These are phyloP conservation scores for Nicotiana benthamiana DNA, from an alignment of 257 asterid genomes.

Conservation along the genomic window DNA sequence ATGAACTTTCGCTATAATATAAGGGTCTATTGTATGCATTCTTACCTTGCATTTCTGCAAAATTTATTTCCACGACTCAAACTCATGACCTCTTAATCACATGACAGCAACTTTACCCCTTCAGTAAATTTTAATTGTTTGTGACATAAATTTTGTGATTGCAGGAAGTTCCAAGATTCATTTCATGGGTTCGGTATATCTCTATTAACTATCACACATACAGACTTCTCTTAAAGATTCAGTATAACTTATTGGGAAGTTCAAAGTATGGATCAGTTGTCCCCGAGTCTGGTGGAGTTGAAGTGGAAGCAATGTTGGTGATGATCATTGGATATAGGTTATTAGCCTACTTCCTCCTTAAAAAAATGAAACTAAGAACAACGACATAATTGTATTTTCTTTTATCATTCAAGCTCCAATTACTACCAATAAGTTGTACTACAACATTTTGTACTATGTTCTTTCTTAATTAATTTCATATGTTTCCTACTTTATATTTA, in stretches of 20 bases:
- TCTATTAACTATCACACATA: slow-evolving; percentile 42
- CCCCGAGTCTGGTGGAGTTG: slow-evolving; percentile 15
- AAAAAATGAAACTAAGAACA: slow-evolving; percentile 23
- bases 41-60: too few relatives aligned
- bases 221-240: slow-evolving; percentile 35
- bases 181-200: slow-evolving; percentile 28
- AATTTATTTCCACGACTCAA: too few relatives aligned
- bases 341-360: slow-evolving; percentile 27
- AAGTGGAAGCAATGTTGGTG: slow-evolving; percentile 35
- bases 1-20: too few relatives aligned
- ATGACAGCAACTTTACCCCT: too few relatives aligned
- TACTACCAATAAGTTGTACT: slow-evolving; percentile 1
- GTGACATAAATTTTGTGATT: not conserved
- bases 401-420: not conserved
- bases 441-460: not conserved
- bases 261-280: not conserved
- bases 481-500: not conserved
- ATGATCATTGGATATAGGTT: slow-evolving; percentile 36
- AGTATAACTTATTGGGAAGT: slow-evolving; percentile 12
- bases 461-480: not conserved
- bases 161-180: slow-evolving; percentile 38
- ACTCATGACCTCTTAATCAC: too few relatives aligned
- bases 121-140: not conserved
- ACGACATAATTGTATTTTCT: not conserved
- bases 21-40: too few relatives aligned